Conservation (phyloP, 2,329 filamentous ascomycete species). For the Huntiella savannae region DNA sequence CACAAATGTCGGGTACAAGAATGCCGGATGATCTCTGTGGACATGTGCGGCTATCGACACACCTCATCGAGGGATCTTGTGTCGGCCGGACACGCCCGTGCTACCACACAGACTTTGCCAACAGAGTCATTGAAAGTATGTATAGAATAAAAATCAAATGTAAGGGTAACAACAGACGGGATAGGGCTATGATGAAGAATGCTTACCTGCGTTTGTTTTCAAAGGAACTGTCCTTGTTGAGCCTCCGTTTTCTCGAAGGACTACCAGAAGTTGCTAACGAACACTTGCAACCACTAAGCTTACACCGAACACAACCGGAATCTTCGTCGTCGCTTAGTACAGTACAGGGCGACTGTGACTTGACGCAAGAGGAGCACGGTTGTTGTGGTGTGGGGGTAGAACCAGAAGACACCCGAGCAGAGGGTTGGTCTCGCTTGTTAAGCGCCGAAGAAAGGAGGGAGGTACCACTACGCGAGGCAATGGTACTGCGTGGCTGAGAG, state of each 20-base stretch:
- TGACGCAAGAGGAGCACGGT: slow-evolving; percentile 56
- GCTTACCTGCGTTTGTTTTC: slow-evolving; percentile 19
- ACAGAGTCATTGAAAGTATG: not conserved
- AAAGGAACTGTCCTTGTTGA: slow-evolving; percentile 28
- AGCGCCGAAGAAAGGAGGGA: slow-evolving; percentile 2
- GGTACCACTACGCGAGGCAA: not conserved
- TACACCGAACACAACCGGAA: slow-evolving; percentile 54
- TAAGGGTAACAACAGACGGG: not conserved
- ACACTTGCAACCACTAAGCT: slow-evolving; percentile 59
- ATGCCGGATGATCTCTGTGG: not conserved
- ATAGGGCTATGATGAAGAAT: not conserved
- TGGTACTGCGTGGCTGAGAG: slow-evolving; percentile 14
- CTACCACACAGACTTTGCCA: slow-evolving; percentile 3
- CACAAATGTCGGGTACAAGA: not conserved
- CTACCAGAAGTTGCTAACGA: slow-evolving; percentile 49
- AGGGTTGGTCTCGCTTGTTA: not conserved
- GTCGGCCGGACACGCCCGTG: slow-evolving; percentile 1
- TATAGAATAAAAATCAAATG: not conserved
- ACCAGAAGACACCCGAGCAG: not conserved
- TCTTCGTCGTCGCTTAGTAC: slow-evolving; percentile 54
- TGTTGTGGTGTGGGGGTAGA: slow-evolving; percentile 14
- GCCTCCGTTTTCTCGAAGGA: slow-evolving; percentile 63
- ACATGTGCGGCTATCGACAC: not conserved
- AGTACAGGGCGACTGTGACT: slow-evolving; percentile 53
- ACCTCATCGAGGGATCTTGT: not conserved